phyloP scores from a whole-genome alignment of 2,329 filamentous ascomycete genomes.

The Xylariaceae sp. region DNA sequence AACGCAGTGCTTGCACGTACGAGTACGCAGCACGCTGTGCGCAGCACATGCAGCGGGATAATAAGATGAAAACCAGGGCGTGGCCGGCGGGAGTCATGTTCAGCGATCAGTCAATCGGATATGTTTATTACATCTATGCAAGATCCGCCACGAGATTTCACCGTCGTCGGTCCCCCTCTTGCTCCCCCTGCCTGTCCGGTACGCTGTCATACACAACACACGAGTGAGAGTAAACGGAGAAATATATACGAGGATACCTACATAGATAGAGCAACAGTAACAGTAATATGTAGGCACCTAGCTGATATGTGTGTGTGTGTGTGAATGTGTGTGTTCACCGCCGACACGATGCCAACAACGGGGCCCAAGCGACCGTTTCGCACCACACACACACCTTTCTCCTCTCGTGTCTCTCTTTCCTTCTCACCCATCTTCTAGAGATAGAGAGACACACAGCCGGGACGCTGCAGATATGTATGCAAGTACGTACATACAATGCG shows the following conservation, averaged over 20 bases:
- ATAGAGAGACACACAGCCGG: constrained; percentile 1
- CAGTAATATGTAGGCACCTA: too few species aligned
- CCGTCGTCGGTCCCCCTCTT: not conserved
- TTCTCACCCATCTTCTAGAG: not conserved
- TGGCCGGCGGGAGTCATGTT: not conserved
- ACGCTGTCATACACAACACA: not conserved
- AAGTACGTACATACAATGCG: not conserved
- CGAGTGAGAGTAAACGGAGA: not conserved
- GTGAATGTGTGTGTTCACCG: constrained; percentile 4
- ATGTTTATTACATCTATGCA: constrained; percentile 7
- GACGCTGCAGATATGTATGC: constrained; percentile 9
- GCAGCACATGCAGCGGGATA: constrained; percentile 10
- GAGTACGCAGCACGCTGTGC: too few species aligned
- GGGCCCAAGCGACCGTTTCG: constrained; percentile 18
- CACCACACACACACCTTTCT: constrained; percentile 2
- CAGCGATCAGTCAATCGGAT: constrained; percentile 5
- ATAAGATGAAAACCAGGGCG: constrained; percentile 7
- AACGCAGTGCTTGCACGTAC: too few species aligned
- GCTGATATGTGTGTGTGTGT: too few species aligned
- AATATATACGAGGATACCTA: too few species aligned
- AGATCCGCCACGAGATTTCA: constrained; percentile 17
- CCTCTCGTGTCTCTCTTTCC: not conserved
- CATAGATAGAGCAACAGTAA: too few species aligned
- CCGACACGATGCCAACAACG: constrained; percentile 7
- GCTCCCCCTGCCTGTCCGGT: not conserved